These are phyloP conservation scores for Penicillium sp. DNA, from an alignment of 2,329 filamentous ascomycete genomes.

Conservation along the genomic window DNA sequence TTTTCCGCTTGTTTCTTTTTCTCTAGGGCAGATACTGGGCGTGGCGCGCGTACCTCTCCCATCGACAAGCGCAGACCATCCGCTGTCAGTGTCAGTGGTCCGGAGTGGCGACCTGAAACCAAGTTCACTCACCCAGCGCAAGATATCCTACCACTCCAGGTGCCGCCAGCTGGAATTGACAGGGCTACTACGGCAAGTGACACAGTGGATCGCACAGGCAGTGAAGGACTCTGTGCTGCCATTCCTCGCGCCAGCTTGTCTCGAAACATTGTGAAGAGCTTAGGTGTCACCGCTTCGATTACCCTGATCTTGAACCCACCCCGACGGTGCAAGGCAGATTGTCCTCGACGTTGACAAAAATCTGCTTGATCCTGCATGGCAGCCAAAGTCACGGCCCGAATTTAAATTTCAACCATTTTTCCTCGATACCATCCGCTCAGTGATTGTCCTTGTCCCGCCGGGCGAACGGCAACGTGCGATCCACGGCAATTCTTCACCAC, in stretches of 20 bases:
- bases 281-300: conserved; percentile 10
- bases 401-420: too few species aligned
- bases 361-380: too few species aligned
- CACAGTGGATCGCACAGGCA: background rate
- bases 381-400: too few species aligned
- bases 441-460: too few species aligned
- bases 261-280: background rate
- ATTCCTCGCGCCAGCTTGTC: background rate
- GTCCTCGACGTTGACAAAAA: too few species aligned
- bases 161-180: too few species aligned
- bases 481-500: too few species aligned
- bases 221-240: background rate
- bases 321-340: background rate
- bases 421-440: too few species aligned
- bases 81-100: conserved; percentile 5
- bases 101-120: conserved; percentile 8
- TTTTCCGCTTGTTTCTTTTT: too few species aligned
- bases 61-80: background rate
- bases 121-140: conserved; percentile 3
- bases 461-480: too few species aligned
- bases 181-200: background rate
- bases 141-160: conserved; percentile 8
- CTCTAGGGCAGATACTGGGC: too few species aligned
- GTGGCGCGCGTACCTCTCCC: too few species aligned
- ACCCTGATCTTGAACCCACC: conserved; percentile 8